Base-by-base conservation (phyloP, 2,329 filamentous ascomycete species). In the Amesomyces nigricolor region DNA sequence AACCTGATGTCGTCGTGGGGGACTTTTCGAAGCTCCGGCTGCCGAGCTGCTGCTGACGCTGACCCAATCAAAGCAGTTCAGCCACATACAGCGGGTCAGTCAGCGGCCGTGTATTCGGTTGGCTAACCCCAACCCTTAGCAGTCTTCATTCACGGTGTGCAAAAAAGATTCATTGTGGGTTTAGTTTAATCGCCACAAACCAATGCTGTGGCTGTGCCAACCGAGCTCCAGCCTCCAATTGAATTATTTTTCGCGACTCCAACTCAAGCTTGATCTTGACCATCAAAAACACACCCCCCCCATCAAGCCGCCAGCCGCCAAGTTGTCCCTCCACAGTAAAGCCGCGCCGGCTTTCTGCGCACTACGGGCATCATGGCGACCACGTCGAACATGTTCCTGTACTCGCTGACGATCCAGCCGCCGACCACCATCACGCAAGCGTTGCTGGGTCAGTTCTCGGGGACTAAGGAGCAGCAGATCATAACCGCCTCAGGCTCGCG, bases 371-470 rank as follows among this genome's bases (percentile, higher is more conserved):
- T 69, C 70, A 97, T 97, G 94, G 92, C 94, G 77, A 95, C 91
- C 71, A 96, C 92, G 59, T 96, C 91, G 63, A 92, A 92, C 72
- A 95, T 96, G 90, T 96, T 96, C 72, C 86, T 99, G 76, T 99
- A 99, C 77, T 94, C 90, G 67, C 80, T 99, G 76, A 97, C 94
- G 64, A 86, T 99, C 68, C 91, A 96, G 74, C 87, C 89, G 65
- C 89, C 94, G 35, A 91, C 91, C 63, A 88, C 90, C 58, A 85
- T 96, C 67, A 91, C 87, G 49, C 88, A 95, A 74, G 91, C 94
- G 61, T 87, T 96, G 62, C 81, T 96, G 58, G 95, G 94, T 65
- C 92, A 97, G 75, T 97, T 97, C 73, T 86, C 90, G 58, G 91
- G 92, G 63, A 96, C 90, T 62, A 95, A 92, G 75, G 92, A 96